Conservation (phyloP, 1,284 basidiomycete species). For the Pseudozyma flocculosa region DNA sequence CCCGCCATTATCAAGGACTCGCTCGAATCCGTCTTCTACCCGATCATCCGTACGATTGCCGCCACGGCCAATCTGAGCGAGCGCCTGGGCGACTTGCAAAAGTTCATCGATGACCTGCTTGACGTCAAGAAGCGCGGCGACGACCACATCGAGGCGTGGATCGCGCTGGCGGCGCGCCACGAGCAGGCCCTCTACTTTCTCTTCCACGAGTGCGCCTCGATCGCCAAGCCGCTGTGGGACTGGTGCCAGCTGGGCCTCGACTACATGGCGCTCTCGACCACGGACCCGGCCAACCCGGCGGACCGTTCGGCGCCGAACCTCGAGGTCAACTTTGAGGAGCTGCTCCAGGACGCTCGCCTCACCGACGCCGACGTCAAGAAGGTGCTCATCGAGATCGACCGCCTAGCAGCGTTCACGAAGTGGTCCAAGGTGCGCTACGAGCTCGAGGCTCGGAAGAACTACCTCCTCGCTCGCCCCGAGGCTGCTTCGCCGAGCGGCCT, state of each 20-base stretch:
- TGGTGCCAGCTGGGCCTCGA: conserved; percentile 51
- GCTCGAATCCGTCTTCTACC: conserved; percentile 49
- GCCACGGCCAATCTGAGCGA: conserved; percentile 39
- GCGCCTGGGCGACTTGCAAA: conserved; percentile 52
- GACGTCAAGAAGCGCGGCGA: conserved; percentile 39
- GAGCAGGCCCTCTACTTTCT: conserved; percentile 53
- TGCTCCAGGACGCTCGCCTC: conserved; percentile 51
- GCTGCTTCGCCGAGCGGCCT: conserved; percentile 32
- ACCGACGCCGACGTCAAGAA: conserved; percentile 42
- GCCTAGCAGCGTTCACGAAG: conserved; percentile 38
- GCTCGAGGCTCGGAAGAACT: conserved; percentile 50
- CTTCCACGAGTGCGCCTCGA: conserved; percentile 51
- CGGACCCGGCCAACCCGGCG: conserved; percentile 49
- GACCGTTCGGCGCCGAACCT: conserved; percentile 47
- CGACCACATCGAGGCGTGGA: conserved; percentile 45
- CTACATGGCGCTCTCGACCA: conserved; percentile 54
- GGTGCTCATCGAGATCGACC: conserved; percentile 45
- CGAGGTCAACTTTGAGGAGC: conserved; percentile 55
- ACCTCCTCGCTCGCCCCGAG: conserved; percentile 41
- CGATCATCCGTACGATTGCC: conserved; percentile 41
- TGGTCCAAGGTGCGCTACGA: conserved; percentile 57
- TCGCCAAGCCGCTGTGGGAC: conserved; percentile 44
- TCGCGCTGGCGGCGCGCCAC: conserved; percentile 49
- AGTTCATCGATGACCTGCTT: conserved; percentile 52
- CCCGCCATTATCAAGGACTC: conserved; percentile 52